Conservation (phyloP, 164 flowering plant species). For the Pachysandra terminalis region DNA sequence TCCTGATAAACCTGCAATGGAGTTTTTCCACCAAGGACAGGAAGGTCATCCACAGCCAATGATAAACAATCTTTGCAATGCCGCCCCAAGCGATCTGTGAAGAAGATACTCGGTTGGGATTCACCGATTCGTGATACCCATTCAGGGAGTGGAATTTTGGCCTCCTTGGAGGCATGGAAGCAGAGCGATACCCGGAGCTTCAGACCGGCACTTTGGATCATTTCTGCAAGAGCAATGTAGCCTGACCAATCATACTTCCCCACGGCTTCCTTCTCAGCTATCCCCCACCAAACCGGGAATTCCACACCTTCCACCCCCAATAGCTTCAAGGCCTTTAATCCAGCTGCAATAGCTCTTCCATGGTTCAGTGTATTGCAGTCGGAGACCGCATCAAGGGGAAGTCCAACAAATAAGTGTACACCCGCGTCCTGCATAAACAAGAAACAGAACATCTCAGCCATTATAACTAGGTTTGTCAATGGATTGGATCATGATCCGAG, state of each 20-base stretch:
- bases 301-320: constrained; percentile 95
- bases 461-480: too few relatives aligned
- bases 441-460: background rate
- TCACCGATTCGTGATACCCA: constrained; percentile 77
- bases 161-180: constrained; percentile 60
- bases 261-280: constrained; percentile 71
- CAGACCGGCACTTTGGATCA: constrained; percentile 73
- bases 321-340: constrained; percentile 82
- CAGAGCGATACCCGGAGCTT: constrained; percentile 75
- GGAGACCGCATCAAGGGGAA: constrained; percentile 77
- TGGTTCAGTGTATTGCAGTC: constrained; percentile 54
- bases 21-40: constrained; percentile 72
- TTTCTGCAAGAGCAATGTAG: constrained; percentile 69
- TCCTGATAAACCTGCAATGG: constrained; percentile 67
- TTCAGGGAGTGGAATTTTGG: constrained; percentile 55
- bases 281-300: constrained; percentile 92
- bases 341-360: constrained; percentile 67
- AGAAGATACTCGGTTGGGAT: constrained; percentile 52
- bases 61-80: constrained; percentile 68
- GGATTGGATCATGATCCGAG: too few relatives aligned
- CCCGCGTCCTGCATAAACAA: constrained; percentile 18
- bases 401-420: constrained; percentile 61
- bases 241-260: constrained; percentile 81
- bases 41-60: constrained; percentile 68
- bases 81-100: constrained; percentile 56